Percentiles rank a stretch among this genome's conserved stretches.
Evolutionary conservation across 2,329 filamentous ascomycete species (phyloP).

Genomic region (Neurospora sp.): DNA sequence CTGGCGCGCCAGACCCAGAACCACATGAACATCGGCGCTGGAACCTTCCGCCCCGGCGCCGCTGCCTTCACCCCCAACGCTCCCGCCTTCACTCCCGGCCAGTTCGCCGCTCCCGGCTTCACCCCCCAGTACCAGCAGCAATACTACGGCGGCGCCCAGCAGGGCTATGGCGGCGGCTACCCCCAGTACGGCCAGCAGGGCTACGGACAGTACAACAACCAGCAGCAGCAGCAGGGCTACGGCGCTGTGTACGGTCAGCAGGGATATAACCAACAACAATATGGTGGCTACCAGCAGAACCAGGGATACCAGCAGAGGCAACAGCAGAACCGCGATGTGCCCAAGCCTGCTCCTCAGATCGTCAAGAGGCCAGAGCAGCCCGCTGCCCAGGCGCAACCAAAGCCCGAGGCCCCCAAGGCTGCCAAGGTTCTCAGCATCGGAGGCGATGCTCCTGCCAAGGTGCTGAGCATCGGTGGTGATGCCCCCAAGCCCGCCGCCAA

Average conservation of each 20-base stretch:
- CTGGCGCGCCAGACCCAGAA: slow-evolving; percentile 68
- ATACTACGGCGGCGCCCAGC: slow-evolving; percentile 42
- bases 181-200: slow-evolving; percentile 43
- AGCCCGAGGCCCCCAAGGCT: slow-evolving; percentile 36
- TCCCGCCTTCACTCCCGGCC: slow-evolving; percentile 61
- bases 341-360: slow-evolving; percentile 35
- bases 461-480: slow-evolving; percentile 53
- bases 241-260: slow-evolving; percentile 28
- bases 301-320: slow-evolving; percentile 24
- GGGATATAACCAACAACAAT: slow-evolving; percentile 38
- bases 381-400: slow-evolving; percentile 24
- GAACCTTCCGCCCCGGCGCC: slow-evolving; percentile 56
- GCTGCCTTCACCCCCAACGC: slow-evolving; percentile 66
- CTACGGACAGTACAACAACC: slow-evolving; percentile 26
- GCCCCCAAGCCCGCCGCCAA: slow-evolving; percentile 48
- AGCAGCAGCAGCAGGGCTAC: slow-evolving; percentile 31
- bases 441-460: slow-evolving; percentile 44
- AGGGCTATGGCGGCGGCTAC: slow-evolving; percentile 32
- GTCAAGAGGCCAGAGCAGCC: slow-evolving; percentile 50
- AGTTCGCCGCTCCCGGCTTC: slow-evolving; percentile 53
- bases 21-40: slow-evolving; percentile 63
- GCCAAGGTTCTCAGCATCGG: slow-evolving; percentile 29
- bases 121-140: slow-evolving; percentile 46
- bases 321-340: slow-evolving; percentile 20
- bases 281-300: slow-evolving; percentile 34